Conservation (phyloP, 345 rosid species). For the Microthlaspi erraticum region DNA sequence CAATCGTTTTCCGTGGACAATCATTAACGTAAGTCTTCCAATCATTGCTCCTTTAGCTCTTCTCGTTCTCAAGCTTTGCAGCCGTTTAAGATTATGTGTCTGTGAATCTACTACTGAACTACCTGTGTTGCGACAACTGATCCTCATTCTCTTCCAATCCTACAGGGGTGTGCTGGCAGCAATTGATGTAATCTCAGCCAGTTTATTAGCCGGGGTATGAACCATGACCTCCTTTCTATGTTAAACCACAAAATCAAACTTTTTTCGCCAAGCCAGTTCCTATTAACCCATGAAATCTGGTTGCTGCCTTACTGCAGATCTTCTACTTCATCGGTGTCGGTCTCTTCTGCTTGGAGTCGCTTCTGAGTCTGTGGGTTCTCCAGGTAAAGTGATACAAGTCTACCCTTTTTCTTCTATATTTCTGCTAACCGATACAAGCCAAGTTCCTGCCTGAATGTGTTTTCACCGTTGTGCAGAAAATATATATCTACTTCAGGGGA, state of each 20-base stretch:
- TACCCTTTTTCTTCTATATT: conserved; percentile 5
- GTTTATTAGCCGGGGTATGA: conserved; percentile 83
- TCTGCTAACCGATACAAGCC: background rate
- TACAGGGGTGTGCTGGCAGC: conserved; percentile 96
- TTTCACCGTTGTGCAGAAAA: conserved; percentile 62
- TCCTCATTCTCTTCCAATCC: conserved; percentile 14
- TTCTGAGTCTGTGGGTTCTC: conserved; percentile 95
- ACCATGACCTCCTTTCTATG: conserved; percentile 1
- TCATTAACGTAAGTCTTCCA: conserved; percentile 85
- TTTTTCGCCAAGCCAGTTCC: background rate
- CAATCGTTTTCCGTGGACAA: conserved; percentile 86
- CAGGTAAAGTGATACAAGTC: conserved; percentile 60
- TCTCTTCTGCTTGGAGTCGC: conserved; percentile 84
- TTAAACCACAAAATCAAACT: background rate
- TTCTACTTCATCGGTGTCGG: conserved; percentile 91
- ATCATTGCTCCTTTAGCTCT: background rate
- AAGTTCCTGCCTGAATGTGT: conserved; percentile 24
- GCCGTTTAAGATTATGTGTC: background rate
- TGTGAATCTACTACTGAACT: conserved; percentile 1
- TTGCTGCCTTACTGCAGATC: conserved; percentile 56
- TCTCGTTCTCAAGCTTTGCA: background rate
- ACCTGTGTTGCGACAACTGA: conserved; percentile 14
- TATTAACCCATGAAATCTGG: conserved; percentile 21
- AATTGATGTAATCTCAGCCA: conserved; percentile 74
- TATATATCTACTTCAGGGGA: conserved; percentile 82